Conservation (phyloP, 2,329 filamentous ascomycete genomes). For the Monosporascus sp. region DNA sequence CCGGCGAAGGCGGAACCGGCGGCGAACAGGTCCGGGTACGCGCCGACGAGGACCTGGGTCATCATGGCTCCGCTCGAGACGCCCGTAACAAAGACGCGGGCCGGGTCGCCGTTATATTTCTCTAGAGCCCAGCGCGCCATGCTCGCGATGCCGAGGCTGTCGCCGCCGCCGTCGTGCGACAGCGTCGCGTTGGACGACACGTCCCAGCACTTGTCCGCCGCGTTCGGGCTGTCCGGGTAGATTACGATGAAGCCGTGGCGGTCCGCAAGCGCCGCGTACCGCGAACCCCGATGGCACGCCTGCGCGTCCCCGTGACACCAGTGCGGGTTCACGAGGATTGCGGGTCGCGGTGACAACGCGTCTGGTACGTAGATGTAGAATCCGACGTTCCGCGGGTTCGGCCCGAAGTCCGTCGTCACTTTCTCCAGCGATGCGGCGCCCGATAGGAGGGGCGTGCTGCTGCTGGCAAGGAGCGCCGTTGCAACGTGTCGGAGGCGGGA, state of each 20-base stretch:
- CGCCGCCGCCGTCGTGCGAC: slow-evolving; percentile 30
- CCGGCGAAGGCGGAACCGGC: slow-evolving; percentile 41
- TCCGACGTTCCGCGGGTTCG: slow-evolving; percentile 45
- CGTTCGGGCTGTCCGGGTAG: slow-evolving; percentile 27
- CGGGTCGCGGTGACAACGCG: slow-evolving; percentile 36
- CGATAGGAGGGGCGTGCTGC: slow-evolving; percentile 1
- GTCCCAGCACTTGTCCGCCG: slow-evolving; percentile 51
- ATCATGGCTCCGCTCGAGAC: slow-evolving; percentile 30
- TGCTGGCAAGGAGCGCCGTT: not conserved
- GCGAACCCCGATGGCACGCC: slow-evolving; percentile 43
- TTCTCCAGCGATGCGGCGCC: slow-evolving; percentile 22
- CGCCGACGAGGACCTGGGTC: slow-evolving; percentile 35
- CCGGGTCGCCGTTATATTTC: slow-evolving; percentile 27
- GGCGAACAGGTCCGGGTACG: slow-evolving; percentile 43
- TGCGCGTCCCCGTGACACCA: slow-evolving; percentile 52
- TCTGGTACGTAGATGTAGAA: slow-evolving; percentile 50
- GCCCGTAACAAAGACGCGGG: slow-evolving; percentile 27
- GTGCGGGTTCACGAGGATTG: slow-evolving; percentile 51
- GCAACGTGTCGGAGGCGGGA: not conserved
- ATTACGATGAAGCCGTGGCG: slow-evolving; percentile 35
- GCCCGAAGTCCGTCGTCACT: slow-evolving; percentile 28
- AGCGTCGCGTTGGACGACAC: slow-evolving; percentile 40
- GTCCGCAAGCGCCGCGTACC: slow-evolving; percentile 49
- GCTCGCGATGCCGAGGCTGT: slow-evolving; percentile 34
- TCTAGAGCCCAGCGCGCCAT: slow-evolving; percentile 31